Base-by-base conservation (phyloP, 306 rosid species). In the Gastrolobium bilobum region DNA sequence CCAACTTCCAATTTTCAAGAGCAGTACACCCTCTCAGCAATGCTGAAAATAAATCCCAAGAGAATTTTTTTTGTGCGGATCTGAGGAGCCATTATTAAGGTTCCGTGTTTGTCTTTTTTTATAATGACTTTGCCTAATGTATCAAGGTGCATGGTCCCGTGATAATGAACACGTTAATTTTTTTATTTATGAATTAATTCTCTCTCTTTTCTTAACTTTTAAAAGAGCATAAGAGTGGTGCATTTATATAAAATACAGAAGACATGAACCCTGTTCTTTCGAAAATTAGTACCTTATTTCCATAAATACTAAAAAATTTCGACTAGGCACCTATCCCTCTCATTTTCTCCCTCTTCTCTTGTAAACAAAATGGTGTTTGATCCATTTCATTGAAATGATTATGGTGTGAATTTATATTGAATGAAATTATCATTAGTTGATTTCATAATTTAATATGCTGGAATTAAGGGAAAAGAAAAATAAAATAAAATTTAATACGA, bases 21-120 rank as follows among this genome's bases (percentile, higher is more conserved):
- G 71, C 31, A 53, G 30, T 64, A 15, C 71, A 75, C 61, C 38
- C 53, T 66, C 58, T 58, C 81, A 68, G 54, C 75, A 48, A 63
- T 48, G 76, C 80, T 64, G 83, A 66, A 65, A 79, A 83, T 83
- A 86, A 83, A 42, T 66, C 75, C 83, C 81, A 71, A 80, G 59
- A 29, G 76, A 79, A 6, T 42, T 85, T 51, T 20, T 20, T 20
- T 79, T 58, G 71, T 71, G 53, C 38, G 15, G 84, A 75, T 83
- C 79, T 82, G 51, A 71, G 78, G 71, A 86, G n/a, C 69, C 67
- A 47, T 86, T 72, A 4, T 52, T 68, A n/a, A 15, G 69, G 80
- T 75, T 64, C 54, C 30, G 1, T 75, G 71, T 30, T 81, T 44
- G 6, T 43, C 20, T 15, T 34, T 13, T 30, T 6, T 1, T 2